Conservation (phyloP, 768 basidiomycete species). For the Termitomyces sp. region DNA sequence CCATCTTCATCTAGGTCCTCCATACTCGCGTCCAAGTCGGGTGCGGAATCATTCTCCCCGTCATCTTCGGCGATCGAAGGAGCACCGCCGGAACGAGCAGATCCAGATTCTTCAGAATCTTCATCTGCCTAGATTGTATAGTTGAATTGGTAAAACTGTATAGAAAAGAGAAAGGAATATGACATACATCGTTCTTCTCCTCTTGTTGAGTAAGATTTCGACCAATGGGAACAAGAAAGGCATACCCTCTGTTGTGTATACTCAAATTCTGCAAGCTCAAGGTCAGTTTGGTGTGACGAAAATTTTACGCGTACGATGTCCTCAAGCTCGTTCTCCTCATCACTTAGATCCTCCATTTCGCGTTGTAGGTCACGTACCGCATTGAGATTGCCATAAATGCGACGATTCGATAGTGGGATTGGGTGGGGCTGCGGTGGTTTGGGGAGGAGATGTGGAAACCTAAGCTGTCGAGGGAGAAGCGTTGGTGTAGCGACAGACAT, state of each 20-base stretch:
- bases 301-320: slow-evolving; percentile 48
- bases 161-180: not conserved
- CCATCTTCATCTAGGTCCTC: slow-evolving; percentile 50
- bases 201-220: slow-evolving; percentile 70
- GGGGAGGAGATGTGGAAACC: slow-evolving; percentile 67
- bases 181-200: slow-evolving; percentile 77
- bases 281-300: slow-evolving; percentile 4
- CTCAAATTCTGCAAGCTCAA: slow-evolving; percentile 41
- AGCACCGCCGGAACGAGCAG: slow-evolving; percentile 36
- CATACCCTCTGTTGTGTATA: slow-evolving; percentile 64
- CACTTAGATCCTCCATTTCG: slow-evolving; percentile 82
- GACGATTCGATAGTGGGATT: slow-evolving; percentile 49
- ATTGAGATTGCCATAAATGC: slow-evolving; percentile 55
- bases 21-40: slow-evolving; percentile 64
- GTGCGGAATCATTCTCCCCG: slow-evolving; percentile 45
- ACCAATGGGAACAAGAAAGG: slow-evolving; percentile 71
- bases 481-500: slow-evolving; percentile 63
- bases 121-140: slow-evolving; percentile 37
- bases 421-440: slow-evolving; percentile 64
- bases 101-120: slow-evolving; percentile 45
- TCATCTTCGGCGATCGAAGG: slow-evolving; percentile 44
- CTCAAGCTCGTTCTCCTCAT: slow-evolving; percentile 81
- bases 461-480: slow-evolving; percentile 58
- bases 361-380: slow-evolving; percentile 63
- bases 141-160: not conserved